These are phyloP conservation scores for Tephrocybe sp. DNA, from an alignment of 768 basidiomycete genomes.

Conservation along the genomic window DNA sequence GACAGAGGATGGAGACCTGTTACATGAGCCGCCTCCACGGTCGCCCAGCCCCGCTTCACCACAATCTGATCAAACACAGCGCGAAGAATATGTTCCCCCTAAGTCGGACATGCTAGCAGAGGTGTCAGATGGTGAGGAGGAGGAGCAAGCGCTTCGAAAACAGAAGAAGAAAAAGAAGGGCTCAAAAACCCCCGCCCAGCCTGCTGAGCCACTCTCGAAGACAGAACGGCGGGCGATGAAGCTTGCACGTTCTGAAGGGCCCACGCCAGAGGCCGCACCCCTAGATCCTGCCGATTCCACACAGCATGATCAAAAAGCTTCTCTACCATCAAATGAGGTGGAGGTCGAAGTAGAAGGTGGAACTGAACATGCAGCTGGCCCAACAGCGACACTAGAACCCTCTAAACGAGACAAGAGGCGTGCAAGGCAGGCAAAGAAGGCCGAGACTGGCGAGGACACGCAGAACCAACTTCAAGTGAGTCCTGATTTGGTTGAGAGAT, in stretches of 20 bases:
- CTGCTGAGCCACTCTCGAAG: slow-evolving; percentile 13
- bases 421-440: slow-evolving; percentile 76
- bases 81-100: not conserved
- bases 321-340: not conserved
- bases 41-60: slow-evolving; percentile 8
- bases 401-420: slow-evolving; percentile 84
- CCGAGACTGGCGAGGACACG: slow-evolving; percentile 33
- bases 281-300: too few species aligned
- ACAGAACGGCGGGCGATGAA: slow-evolving; percentile 18
- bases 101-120: not conserved
- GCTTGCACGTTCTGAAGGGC: slow-evolving; percentile 6
- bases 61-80: not conserved
- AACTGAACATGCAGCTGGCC: slow-evolving; percentile 7
- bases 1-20: slow-evolving; percentile 15
- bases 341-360: slow-evolving; percentile 5
- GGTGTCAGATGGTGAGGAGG: slow-evolving; percentile 5
- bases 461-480: slow-evolving; percentile 16
- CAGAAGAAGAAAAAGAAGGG: slow-evolving; percentile 14
- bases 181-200: not conserved
- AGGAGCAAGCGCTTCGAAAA: slow-evolving; percentile 7
- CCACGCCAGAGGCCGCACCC: slow-evolving; percentile 1
- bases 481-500: not conserved
- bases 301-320: not conserved
- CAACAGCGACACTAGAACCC: slow-evolving; percentile 17
- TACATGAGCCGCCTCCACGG: not conserved